Percentiles rank a stretch among this genome's conserved stretches.
These are phyloP conservation scores for Barbarea vulgaris DNA, from an alignment of 345 rosid species.

Conservation along the genomic window DNA sequence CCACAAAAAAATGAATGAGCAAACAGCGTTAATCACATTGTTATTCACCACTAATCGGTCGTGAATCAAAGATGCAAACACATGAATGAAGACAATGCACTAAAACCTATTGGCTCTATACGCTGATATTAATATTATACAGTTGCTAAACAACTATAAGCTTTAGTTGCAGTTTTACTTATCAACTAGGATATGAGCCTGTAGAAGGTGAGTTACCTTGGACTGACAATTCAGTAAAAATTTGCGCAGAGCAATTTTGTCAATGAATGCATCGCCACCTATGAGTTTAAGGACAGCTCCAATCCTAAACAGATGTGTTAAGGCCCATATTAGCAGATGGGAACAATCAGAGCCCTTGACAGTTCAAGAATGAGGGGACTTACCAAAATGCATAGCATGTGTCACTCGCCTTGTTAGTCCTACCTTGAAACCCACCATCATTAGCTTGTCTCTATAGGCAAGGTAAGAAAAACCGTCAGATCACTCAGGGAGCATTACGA, in stretches of 20 bases:
- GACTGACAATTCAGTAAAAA: slow-evolving; percentile 83
- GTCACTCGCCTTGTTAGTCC: slow-evolving; percentile 85
- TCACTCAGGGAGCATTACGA: background rate
- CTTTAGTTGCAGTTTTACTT: background rate
- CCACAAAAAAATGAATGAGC: slow-evolving; percentile 20
- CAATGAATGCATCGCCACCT: slow-evolving; percentile 63
- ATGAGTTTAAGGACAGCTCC: slow-evolving; percentile 74
- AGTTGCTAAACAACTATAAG: background rate
- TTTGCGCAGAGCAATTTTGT: slow-evolving; percentile 55
- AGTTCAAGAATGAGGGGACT: slow-evolving; percentile 22
- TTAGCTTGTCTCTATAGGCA: slow-evolving; percentile 69
- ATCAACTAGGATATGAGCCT: background rate
- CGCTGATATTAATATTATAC: background rate
- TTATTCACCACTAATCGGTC: background rate
- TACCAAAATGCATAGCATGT: slow-evolving; percentile 99
- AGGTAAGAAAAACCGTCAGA: background rate
- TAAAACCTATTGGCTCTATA: background rate
- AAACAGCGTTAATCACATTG: slow-evolving; percentile 12
- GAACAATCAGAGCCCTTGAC: background rate
- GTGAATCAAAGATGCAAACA: background rate
- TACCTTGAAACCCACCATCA: slow-evolving; percentile 95
- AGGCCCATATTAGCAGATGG: background rate
- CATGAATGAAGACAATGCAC: slow-evolving; percentile 16
- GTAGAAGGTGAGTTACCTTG: slow-evolving; percentile 52
- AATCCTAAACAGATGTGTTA: slow-evolving; percentile 52